Base-by-base conservation (phyloP, 352 stramenopile genomes). In the Globisporangium spinosum region DNA sequence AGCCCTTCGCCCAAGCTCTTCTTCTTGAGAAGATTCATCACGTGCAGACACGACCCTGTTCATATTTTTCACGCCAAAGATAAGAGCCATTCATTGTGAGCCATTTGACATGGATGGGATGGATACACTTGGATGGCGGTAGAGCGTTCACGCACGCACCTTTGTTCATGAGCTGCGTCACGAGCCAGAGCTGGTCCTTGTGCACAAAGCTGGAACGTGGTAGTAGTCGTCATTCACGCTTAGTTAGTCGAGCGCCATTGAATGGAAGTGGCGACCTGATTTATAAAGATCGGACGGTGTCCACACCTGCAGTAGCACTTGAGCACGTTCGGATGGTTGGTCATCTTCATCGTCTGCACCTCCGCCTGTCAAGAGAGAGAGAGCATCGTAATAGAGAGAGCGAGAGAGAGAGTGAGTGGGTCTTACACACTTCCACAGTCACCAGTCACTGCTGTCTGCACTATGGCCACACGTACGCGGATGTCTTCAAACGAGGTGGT, bases 141-240 rank as follows among this genome's bases (percentile, higher is more conserved):
- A 34, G 2, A 49, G 29, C 27, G 38, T 12, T 45, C 38, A 5
- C 22, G 2, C 9, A 32, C 55, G 27, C 23, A 82, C 77, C 98
- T 74, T 99, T 99, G 74, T 97, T 97, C 97, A 99, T 99, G 60
- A 99, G 88, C 76, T 98, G 97, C 74, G 97, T 99, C 12, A 99
- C 96, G 15, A 99, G 87, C 97, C 97, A 99, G 27, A 99, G 80
- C 78, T 99, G 85, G 62, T 98, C 91, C 63, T 97, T 96, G 77
- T 98, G 83, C 58, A 99, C 96, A 83, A 99, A 99, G 73, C 89
- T 92, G 64, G 22, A 49, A 49, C 5, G 15, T 9, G n/a, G 40
- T n/a, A 49, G 40, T 13, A 17, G 22, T 6, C n/a, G 49, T 25
- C 13, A 35, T 25, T 43, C 13, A 43, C 8, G 25, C 34, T 60